Conservation (phyloP, 1,139 yeast species). For the Taiozyma sp. region DNA sequence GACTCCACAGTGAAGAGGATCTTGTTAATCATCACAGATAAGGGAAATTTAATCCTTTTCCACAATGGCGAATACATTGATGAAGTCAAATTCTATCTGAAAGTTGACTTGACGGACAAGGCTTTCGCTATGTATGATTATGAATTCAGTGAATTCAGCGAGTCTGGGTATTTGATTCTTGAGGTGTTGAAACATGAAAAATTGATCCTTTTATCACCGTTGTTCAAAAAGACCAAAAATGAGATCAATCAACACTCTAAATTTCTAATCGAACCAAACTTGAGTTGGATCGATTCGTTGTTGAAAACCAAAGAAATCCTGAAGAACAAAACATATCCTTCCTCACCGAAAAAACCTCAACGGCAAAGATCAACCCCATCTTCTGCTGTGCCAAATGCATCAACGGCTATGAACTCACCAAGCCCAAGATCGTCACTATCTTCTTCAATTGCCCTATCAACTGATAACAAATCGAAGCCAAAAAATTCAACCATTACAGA, state of each 20-base stretch:
- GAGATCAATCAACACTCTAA: constrained; percentile 9
- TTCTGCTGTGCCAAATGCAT: background rate
- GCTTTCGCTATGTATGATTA: constrained; percentile 76
- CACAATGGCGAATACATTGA: constrained; percentile 9
- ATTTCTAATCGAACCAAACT: constrained; percentile 27
- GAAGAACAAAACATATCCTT: constrained; percentile 8
- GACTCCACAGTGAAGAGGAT: constrained; percentile 32
- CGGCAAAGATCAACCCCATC: background rate
- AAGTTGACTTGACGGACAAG: constrained; percentile 50
- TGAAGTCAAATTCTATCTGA: constrained; percentile 39
- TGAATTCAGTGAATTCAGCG: constrained; percentile 56
- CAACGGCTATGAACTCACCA: background rate
- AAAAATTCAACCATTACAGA: background rate
- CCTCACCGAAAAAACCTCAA: constrained; percentile 2
- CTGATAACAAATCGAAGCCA: background rate
- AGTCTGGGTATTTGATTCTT: constrained; percentile 58
- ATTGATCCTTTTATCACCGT: constrained; percentile 47
- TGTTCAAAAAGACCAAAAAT: constrained; percentile 1
- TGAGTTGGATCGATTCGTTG: constrained; percentile 46
- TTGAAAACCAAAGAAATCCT: constrained; percentile 41
- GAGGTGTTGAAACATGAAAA: constrained; percentile 58
- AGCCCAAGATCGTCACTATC: background rate
- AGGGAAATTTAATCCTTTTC: constrained; percentile 32
- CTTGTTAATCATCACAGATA: constrained; percentile 32
- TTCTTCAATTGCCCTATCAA: background rate